Conservation (phyloP, 148 eudicot species). For the Gaultheria prostrata region DNA sequence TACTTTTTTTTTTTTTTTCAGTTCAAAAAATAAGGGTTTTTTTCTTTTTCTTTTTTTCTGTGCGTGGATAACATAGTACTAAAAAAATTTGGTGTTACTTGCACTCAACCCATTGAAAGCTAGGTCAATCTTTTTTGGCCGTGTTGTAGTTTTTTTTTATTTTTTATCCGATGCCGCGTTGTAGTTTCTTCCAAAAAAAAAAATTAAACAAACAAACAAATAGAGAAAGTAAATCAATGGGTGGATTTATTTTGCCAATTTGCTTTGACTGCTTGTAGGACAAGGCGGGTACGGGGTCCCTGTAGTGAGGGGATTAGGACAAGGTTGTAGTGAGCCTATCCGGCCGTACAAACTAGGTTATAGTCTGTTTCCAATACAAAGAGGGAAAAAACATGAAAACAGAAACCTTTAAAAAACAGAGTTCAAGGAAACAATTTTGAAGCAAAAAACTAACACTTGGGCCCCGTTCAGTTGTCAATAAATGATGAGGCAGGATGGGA, state of each 20-base stretch:
- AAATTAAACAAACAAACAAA: no score
- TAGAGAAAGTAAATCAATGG: neutral
- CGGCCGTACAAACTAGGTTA: slow-evolving; percentile 8
- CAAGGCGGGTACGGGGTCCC: no score
- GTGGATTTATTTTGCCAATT: neutral
- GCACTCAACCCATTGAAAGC: neutral
- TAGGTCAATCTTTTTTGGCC: neutral
- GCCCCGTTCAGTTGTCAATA: no score
- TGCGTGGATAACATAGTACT: neutral
- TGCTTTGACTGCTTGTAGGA: neutral
- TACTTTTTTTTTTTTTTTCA: neutral
- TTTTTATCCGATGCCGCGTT: no score
- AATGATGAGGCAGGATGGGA: no score
- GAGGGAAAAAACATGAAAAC: neutral
- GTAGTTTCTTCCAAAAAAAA: neutral
- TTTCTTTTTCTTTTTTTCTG: no score
- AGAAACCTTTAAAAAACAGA: neutral
- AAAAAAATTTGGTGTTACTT: neutral
- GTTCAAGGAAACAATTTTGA: neutral
- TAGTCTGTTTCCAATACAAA: no score
- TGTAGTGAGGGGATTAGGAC: no score
- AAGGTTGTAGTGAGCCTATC: no score
- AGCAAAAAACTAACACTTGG: no score
- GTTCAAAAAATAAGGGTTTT: no score
- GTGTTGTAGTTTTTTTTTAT: no score